A percentile compares a stretch with the other conserved stretches of the same genome.
Evolutionary conservation across 2,329 filamentous ascomycete species (phyloP).

Genomic region (Sclerotinia nivalis): DNA sequence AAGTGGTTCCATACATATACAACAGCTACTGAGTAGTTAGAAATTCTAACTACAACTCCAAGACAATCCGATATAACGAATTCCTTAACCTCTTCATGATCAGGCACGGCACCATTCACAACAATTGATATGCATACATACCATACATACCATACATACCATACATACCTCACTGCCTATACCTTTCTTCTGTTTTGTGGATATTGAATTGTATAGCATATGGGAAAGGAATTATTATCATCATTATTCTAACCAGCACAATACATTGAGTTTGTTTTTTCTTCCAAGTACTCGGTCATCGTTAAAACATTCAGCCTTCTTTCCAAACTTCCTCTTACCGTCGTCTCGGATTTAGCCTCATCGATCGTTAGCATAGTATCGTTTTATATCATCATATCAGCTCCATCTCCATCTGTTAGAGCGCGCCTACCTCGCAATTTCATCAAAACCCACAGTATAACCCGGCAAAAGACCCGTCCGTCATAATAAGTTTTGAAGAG

Average conservation of each 20-base stretch:
- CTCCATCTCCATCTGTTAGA: background rate
- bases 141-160: background rate
- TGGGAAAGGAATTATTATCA: background rate
- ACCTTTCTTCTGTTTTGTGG: background rate
- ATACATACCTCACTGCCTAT: background rate
- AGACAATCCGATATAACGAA: background rate
- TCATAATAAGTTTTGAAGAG: background rate
- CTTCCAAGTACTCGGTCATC: background rate
- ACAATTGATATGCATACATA: background rate
- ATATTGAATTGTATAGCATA: background rate
- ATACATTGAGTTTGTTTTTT: background rate
- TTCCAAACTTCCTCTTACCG: no score
- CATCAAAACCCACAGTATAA: background rate
- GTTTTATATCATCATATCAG: background rate
- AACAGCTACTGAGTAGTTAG: background rate
- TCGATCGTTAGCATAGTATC: background rate
- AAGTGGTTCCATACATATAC: background rate
- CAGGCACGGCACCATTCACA: no score
- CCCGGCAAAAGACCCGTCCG: background rate
- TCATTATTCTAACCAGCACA: background rate
- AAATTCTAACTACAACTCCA: no score
- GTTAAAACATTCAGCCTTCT: background rate
- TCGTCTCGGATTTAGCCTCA: background rate
- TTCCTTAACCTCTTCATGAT: background rate
- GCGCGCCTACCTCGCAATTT: constrained; percentile 5